phyloP scores from a whole-genome alignment of 768 basidiomycete genomes.

The Solioccasus polychromus region DNA sequence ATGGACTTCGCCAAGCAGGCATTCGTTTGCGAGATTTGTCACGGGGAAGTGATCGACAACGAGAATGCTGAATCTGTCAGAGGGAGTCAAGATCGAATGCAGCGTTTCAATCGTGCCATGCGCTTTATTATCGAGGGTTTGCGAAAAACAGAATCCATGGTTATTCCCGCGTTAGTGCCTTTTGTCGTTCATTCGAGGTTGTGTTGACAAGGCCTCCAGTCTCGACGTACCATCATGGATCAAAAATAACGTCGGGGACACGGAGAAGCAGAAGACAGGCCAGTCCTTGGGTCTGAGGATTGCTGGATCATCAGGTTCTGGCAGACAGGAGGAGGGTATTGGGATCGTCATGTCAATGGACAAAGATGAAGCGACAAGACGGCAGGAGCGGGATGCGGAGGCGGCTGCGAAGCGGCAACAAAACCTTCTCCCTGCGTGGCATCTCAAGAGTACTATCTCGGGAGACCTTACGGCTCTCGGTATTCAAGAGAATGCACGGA shows the following conservation, averaged over 20 bases:
- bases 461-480: conserved; percentile 89
- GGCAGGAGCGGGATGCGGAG: conserved; percentile 72
- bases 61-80: conserved; percentile 83
- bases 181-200: not conserved
- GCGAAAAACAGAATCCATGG: conserved; percentile 85
- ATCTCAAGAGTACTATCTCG: conserved; percentile 92
- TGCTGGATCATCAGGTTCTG: conserved; percentile 62
- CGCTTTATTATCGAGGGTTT: conserved; percentile 83
- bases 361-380: conserved; percentile 76
- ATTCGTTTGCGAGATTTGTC: conserved; percentile 87
- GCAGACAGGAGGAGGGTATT: conserved; percentile 69
- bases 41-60: conserved; percentile 84
- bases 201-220: conserved; percentile 35
- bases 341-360: conserved; percentile 87
- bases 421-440: conserved; percentile 92
- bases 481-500: conserved; percentile 64
- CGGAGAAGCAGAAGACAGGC: conserved; percentile 56
- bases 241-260: conserved; percentile 63
- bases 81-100: conserved; percentile 93
- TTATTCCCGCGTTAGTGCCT: conserved; percentile 69
- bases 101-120: conserved; percentile 91
- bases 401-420: conserved; percentile 85
- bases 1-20: conserved; percentile 66
- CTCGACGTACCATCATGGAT: conserved; percentile 86
- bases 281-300: conserved; percentile 62